Evolutionary conservation across 2,329 filamentous ascomycete species (phyloP).

Genomic region (Xylaria sp.): DNA sequence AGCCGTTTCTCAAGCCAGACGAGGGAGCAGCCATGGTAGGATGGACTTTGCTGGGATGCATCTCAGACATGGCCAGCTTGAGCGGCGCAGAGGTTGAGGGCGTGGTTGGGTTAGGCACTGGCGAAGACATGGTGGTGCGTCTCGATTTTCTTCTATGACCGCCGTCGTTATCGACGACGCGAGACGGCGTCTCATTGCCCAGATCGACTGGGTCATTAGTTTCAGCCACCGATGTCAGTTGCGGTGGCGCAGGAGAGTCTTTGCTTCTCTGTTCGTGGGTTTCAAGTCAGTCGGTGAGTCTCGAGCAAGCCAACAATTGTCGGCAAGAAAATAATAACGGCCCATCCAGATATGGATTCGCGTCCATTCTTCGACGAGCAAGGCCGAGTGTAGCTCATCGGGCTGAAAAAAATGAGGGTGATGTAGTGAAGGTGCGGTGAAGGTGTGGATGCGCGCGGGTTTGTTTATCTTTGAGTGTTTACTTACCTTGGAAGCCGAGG

Average conservation of each 20-base stretch:
- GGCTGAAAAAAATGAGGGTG: not conserved
- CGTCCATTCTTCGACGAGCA: no score
- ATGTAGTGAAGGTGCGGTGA: not conserved
- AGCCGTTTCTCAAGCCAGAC: conserved; percentile 81
- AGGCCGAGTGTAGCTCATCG: not conserved
- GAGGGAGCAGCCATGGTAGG: conserved; percentile 77
- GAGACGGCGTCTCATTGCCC: conserved; percentile 37
- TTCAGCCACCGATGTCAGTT: conserved; percentile 47
- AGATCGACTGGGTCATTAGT: conserved; percentile 42
- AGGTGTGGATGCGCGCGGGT: not conserved
- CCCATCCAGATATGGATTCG: not conserved
- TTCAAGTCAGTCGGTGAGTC: not conserved
- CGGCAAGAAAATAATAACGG: not conserved
- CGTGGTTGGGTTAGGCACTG: conserved; percentile 51
- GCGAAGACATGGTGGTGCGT: conserved; percentile 43
- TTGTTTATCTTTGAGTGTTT: conserved; percentile 20
- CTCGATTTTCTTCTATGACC: not conserved
- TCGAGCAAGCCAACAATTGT: not conserved
- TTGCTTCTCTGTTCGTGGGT: conserved; percentile 30
- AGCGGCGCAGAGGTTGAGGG: conserved; percentile 69
- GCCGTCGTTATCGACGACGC: conserved; percentile 22
- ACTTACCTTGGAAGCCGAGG: conserved; percentile 48
- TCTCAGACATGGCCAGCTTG: conserved; percentile 77
- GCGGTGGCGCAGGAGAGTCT: conserved; percentile 29
- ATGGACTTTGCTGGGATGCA: conserved; percentile 88